Percentiles rank a stretch among this genome's conserved stretches.
phyloP scores from a whole-genome alignment of 805 yeast species.

The Metschnikowia vanudenii region DNA sequence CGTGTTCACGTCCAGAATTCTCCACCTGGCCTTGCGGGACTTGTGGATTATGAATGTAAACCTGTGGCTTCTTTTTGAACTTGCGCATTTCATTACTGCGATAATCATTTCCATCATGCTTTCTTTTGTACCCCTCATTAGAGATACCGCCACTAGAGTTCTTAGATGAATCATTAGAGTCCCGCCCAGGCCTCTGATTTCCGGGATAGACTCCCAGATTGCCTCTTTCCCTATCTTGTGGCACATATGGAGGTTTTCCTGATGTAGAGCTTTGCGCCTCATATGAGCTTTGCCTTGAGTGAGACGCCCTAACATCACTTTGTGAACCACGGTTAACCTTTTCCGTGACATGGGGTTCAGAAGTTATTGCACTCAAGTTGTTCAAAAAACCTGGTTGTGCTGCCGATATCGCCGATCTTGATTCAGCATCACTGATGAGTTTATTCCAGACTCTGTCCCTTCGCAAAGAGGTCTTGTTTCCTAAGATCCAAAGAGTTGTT shows the following conservation, averaged over 20 bases:
- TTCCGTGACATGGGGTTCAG: neutral
- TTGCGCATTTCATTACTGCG: neutral
- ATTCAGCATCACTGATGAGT: conserved; percentile 63
- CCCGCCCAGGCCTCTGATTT: neutral
- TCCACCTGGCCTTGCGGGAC: neutral
- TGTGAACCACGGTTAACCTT: neutral
- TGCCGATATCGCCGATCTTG: conserved; percentile 37
- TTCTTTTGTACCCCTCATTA: neutral
- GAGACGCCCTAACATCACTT: neutral
- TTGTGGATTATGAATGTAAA: conserved; percentile 5
- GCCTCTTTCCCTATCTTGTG: neutral
- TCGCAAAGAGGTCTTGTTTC: conserved; percentile 65
- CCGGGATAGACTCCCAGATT: neutral
- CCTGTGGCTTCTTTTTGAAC: conserved; percentile 4
- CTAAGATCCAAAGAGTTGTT: conserved; percentile 89
- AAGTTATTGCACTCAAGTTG: conserved; percentile 2
- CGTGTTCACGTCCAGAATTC: neutral
- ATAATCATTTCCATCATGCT: neutral
- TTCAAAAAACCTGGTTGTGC: conserved; percentile 40
- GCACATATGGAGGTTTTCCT: neutral
- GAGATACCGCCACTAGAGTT: neutral
- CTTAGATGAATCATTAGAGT: neutral
- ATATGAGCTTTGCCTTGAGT: neutral
- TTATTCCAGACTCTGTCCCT: conserved; percentile 72
- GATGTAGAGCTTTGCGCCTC: neutral